A percentile compares a stretch with the other conserved stretches of the same genome.
phyloP scores from a whole-genome alignment of 228 moss, liverwort and hornwort species.

The Sphagnum fallax region DNA sequence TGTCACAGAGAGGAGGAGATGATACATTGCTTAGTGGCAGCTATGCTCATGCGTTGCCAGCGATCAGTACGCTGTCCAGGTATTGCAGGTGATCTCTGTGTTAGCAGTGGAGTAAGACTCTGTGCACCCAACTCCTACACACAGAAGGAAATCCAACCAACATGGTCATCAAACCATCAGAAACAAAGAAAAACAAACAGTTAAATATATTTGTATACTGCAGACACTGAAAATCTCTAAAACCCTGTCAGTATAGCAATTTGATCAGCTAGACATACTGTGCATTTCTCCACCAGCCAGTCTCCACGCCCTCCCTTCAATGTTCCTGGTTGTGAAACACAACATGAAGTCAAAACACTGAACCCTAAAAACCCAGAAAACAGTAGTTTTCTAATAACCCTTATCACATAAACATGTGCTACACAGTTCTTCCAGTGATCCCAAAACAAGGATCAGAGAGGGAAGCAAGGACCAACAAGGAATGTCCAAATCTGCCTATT shows the following conservation, averaged over 20 bases:
- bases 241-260: no score
- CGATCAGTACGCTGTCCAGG: slow-evolving; percentile 61
- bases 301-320: slow-evolving; percentile 94
- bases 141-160: not conserved
- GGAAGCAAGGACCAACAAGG: no score
- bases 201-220: not conserved
- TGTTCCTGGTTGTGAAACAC: slow-evolving; percentile 34
- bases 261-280: slow-evolving; percentile 25
- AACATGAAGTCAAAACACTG: no score
- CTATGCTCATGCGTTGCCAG: slow-evolving; percentile 86
- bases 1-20: not conserved
- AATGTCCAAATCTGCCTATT: no score
- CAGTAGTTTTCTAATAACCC: not conserved
- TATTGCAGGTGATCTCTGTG: slow-evolving; percentile 59
- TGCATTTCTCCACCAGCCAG: slow-evolving; percentile 98
- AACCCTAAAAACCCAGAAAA: no score
- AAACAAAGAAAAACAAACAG: not conserved
- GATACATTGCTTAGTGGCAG: slow-evolving; percentile 88
- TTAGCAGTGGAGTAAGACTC: slow-evolving; percentile 74
- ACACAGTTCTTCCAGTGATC: no score
- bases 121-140: slow-evolving; percentile 72
- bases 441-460: no score
- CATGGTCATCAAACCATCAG: not conserved
- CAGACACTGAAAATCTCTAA: not conserved
- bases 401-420: not conserved